These are phyloP conservation scores for Fragaria ananassa DNA, from an alignment of 306 rosid genomes.

Conservation along the genomic window DNA sequence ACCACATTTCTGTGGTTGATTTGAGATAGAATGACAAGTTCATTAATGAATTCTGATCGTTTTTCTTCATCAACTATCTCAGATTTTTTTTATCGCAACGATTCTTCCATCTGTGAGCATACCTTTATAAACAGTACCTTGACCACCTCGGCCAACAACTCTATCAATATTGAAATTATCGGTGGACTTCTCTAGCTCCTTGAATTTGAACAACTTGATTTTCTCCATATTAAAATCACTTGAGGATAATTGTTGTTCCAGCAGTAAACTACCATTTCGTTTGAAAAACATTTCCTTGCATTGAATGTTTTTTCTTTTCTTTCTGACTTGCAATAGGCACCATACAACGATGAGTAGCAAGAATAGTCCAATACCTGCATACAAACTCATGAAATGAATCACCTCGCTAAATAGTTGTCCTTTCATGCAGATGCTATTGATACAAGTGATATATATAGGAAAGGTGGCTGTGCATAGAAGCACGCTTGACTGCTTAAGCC, in stretches of 20 bases:
- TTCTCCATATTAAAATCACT: neutral
- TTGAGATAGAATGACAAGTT: slow-evolving; percentile 19
- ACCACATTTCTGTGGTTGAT: slow-evolving; percentile 19
- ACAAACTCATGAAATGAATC: too few relatives aligned
- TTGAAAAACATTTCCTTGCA: slow-evolving; percentile 16
- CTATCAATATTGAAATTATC: slow-evolving; percentile 9
- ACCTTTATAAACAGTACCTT: slow-evolving; percentile 5
- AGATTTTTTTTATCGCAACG: slow-evolving; percentile 23
- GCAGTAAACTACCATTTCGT: slow-evolving; percentile 17
- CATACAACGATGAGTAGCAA: neutral
- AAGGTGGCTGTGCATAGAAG: too few relatives aligned
- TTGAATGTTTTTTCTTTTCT: slow-evolving; percentile 4
- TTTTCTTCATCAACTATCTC: slow-evolving; percentile 9
- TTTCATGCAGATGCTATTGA: too few relatives aligned
- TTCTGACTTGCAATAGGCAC: neutral
- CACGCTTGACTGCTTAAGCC: too few relatives aligned
- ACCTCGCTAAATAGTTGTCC: neutral
- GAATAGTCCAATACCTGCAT: neutral
- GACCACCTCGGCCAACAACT: slow-evolving; percentile 29
- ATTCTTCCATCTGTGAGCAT: slow-evolving; percentile 17
- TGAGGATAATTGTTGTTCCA: slow-evolving; percentile 1
- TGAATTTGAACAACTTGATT: slow-evolving; percentile 7
- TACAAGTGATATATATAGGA: too few relatives aligned
- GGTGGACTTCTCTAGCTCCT: slow-evolving; percentile 17
- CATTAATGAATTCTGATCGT: slow-evolving; percentile 10